Evolutionary conservation across 257 asterid genomes (phyloP).

Genomic region (Osmanthus fragrans): DNA sequence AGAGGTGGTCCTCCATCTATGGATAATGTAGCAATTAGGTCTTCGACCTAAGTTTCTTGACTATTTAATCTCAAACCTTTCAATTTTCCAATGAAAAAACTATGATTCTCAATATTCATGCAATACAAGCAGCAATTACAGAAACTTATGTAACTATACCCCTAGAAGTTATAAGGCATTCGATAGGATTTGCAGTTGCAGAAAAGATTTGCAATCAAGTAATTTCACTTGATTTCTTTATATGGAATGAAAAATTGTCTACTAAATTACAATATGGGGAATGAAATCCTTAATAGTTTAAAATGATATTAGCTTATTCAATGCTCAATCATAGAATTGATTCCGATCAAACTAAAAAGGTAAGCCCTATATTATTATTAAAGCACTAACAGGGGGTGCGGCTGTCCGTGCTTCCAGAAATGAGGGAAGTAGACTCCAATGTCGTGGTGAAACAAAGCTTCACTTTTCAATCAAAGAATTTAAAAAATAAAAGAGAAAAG

Average conservation of each 20-base stretch:
- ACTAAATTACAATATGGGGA: not conserved
- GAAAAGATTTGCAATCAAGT: not conserved
- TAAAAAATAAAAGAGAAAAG: not conserved
- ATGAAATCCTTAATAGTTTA: no score
- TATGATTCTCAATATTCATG: not conserved
- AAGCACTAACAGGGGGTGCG: no score
- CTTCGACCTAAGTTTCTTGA: not conserved
- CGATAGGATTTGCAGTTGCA: not conserved
- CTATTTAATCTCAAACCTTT: not conserved
- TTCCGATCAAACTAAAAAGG: no score
- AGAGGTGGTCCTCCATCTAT: not conserved
- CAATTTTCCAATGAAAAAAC: no score
- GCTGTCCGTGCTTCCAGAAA: no score
- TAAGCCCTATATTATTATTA: no score
- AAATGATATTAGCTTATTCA: no score
- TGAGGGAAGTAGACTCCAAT: no score
- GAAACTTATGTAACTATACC: not conserved
- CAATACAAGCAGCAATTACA: not conserved
- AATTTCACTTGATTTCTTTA: not conserved
- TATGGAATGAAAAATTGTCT: not conserved
- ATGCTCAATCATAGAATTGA: no score
- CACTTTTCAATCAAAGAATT: not conserved
- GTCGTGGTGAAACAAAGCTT: not conserved
- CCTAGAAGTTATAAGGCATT: not conserved
- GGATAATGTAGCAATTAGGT: not conserved